Percentiles rank a stretch among this genome's conserved stretches.
Conservation (phyloP, 2,329 filamentous ascomycete genomes). For the Bipolaris gigantea region DNA sequence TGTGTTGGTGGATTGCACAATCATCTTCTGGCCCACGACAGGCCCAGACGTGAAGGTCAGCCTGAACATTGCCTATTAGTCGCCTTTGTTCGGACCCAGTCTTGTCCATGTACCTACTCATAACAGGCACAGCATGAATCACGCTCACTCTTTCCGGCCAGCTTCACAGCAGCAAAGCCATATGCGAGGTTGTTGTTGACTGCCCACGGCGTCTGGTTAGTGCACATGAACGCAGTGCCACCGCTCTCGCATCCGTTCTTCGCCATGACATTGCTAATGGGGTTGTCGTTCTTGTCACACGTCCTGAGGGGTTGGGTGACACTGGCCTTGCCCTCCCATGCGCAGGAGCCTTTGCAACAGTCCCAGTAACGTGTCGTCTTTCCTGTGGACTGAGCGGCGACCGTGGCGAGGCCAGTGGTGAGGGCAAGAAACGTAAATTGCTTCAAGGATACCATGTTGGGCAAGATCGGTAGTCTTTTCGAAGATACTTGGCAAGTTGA, state of each 20-base stretch:
- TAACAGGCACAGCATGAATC: conserved; percentile 69
- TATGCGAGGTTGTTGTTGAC: conserved; percentile 62
- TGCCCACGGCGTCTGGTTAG: conserved; percentile 64
- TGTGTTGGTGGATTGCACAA: conserved; percentile 67
- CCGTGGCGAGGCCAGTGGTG: conserved; percentile 28
- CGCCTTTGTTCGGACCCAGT: neutral
- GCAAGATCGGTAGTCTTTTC: neutral
- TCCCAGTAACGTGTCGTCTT: conserved; percentile 52
- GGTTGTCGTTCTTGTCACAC: conserved; percentile 61
- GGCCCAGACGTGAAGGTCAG: conserved; percentile 62
- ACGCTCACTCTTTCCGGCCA: conserved; percentile 57
- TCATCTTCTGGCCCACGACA: conserved; percentile 61
- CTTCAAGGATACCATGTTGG: conserved; percentile 34
- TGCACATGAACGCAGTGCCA: conserved; percentile 61
- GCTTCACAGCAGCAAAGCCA: conserved; percentile 65
- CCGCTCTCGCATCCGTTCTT: conserved; percentile 58
- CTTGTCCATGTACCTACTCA: conserved; percentile 40
- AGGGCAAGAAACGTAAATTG: conserved; percentile 34
- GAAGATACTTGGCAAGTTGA: neutral
- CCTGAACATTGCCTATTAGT: conserved; percentile 20
- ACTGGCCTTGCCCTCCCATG: conserved; percentile 60
- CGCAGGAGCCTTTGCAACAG: conserved; percentile 71
- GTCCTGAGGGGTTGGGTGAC: conserved; percentile 57
- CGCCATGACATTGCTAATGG: conserved; percentile 55
- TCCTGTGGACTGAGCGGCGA: conserved; percentile 35